Evolutionary conservation across 306 rosid species (phyloP).

Genomic region (Ceratonia siliqua): DNA sequence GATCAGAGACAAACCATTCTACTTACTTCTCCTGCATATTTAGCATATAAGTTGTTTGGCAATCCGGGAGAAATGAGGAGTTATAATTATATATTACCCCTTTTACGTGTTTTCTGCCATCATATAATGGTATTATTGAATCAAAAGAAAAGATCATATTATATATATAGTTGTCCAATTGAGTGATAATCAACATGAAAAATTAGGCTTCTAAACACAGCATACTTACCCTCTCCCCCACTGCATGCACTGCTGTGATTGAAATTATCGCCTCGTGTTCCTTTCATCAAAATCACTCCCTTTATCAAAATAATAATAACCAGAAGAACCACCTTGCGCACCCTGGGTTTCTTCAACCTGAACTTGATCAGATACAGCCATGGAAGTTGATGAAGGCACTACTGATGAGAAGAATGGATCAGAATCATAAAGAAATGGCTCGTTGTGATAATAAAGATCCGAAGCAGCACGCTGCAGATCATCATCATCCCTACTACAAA

Average conservation of each 20-base stretch:
- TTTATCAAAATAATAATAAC: not conserved
- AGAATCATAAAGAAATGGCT: not conserved
- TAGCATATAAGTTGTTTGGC: too few relatives aligned
- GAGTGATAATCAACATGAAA: not conserved
- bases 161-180: not conserved
- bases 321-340: not conserved
- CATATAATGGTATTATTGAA: not conserved
- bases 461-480: conserved; percentile 40
- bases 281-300: not conserved
- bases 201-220: not conserved
- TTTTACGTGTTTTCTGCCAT: not conserved
- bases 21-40: too few relatives aligned
- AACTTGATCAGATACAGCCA: not conserved
- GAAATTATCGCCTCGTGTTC: not conserved
- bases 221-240: not conserved
- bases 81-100: too few relatives aligned
- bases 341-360: not conserved
- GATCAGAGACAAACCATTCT: too few relatives aligned
- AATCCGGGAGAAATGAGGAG: too few relatives aligned
- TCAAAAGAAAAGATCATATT: not conserved
- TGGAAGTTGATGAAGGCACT: not conserved
- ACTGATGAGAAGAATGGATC: conserved; percentile 17
- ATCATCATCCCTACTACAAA: conserved; percentile 34
- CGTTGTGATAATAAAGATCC: conserved; percentile 23
- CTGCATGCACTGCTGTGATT: not conserved